Evolutionary conservation across 495 filamentous ascomycete genomes (phyloP).

Genomic region (Schizothecium vesticola): DNA sequence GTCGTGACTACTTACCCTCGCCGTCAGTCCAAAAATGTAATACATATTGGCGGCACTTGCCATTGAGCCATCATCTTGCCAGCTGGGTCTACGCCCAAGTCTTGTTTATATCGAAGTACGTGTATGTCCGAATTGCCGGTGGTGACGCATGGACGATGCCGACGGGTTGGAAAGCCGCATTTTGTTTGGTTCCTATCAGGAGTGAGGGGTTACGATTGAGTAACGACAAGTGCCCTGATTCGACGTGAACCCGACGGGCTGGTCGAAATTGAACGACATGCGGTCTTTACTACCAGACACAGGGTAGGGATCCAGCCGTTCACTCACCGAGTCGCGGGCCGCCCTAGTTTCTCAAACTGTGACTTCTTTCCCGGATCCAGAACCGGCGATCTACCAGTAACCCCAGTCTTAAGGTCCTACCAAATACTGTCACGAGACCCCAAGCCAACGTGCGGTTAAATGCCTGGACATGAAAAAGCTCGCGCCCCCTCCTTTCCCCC

Average conservation of each 20-base stretch:
- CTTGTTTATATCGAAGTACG: neutral
- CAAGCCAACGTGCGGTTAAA: conserved; percentile 22
- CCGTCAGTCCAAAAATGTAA: neutral
- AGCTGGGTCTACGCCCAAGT: neutral
- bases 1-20: neutral
- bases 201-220: conserved; percentile 5
- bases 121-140: neutral
- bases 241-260: neutral
- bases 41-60: neutral
- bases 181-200: neutral
- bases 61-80: neutral
- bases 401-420: conserved; percentile 7
- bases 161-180: neutral
- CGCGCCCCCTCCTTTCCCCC: neutral
- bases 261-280: neutral
- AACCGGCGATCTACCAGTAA: neutral
- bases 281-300: neutral
- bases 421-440: conserved; percentile 17
- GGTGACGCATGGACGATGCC: neutral
- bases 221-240: conserved; percentile 9
- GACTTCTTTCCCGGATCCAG: neutral
- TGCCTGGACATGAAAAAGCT: conserved; percentile 4
- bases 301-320: neutral
- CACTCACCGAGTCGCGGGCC: neutral
- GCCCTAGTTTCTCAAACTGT: no score